Base-by-base conservation (phyloP, 2,329 filamentous ascomycete genomes). In the Curvularia sp. region DNA sequence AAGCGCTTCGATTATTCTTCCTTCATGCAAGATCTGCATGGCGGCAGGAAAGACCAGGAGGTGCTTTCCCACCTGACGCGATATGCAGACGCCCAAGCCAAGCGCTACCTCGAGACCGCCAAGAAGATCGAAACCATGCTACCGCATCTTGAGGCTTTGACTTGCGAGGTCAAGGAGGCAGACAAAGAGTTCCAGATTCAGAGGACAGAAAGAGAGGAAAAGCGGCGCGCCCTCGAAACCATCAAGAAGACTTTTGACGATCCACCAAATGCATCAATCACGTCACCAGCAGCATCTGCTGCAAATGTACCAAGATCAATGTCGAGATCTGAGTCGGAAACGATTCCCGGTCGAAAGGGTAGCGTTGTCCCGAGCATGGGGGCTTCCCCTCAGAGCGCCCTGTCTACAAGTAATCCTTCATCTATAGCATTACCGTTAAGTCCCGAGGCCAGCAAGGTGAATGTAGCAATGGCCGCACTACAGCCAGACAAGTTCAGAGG, bases 21-120 rank as follows among this genome's bases (percentile, higher is more conserved):
- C 13, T 99, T 98, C 74, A 96, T 99, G 91, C 94, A 98, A 72
- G 95, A 99, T 80, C 83, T 99, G n/a, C 95, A 98, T 63, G 95
- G 95, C 28, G 95, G 95, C n/a, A 89, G 95, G 62, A 99, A 98
- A 76, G 95, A 99, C 71, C 95, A 98, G 73, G 95, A 99, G 75
- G 91, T 99, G 4, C 79, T 99, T 28, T 98, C 94, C 1, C 91
- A 97, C 73, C 83, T 99, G 30, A 99, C 95, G 1, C 94, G 90
- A 74, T 99, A 93, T 75, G 96, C 96, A 9, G 93, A 96, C 74
- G 87, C 89, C 3, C 95, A 99, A 74, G 92, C 95, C 15, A 89
- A 87, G 69, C 89, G 86, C 58, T 98, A 96, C 71, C 81, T 98
- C 51, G 81, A 85, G 1, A 90, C 93, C 0, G 90, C 94, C 12